Conservation (phyloP, 2,329 filamentous ascomycete species). For the Colletotrichum aenigma region DNA sequence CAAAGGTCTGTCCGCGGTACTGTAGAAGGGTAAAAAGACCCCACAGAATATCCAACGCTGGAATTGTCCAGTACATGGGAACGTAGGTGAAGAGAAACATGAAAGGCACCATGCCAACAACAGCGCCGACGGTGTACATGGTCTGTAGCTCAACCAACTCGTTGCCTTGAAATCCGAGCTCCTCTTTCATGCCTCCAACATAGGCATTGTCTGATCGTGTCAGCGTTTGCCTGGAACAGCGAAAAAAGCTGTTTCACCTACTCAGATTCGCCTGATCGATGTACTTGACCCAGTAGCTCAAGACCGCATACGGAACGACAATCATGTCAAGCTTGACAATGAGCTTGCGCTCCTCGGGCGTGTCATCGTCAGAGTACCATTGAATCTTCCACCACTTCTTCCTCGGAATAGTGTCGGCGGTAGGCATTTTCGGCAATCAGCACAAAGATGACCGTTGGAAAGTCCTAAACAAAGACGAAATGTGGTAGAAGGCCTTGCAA, state of each 20-base stretch:
- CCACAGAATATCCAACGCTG: conserved; percentile 52
- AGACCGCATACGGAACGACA: conserved; percentile 36
- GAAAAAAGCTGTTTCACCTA: background rate
- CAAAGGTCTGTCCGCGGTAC: conserved; percentile 24
- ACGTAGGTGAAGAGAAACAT: conserved; percentile 31
- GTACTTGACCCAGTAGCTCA: conserved; percentile 30
- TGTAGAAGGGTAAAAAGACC: conserved; percentile 58
- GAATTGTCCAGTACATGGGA: conserved; percentile 30
- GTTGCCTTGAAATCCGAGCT: conserved; percentile 27
- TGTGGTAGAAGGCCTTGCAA: background rate
- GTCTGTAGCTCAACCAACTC: conserved; percentile 29
- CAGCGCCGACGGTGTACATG: conserved; percentile 26
- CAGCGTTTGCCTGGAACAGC: conserved; percentile 38
- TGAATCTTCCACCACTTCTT: conserved; percentile 42
- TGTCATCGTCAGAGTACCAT: conserved; percentile 56
- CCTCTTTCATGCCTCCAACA: conserved; percentile 28
- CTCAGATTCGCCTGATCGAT: conserved; percentile 32
- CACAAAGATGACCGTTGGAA: background rate
- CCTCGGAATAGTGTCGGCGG: background rate
- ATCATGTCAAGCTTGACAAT: conserved; percentile 46
- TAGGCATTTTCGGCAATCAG: background rate
- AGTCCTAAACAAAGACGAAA: background rate
- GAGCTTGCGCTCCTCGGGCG: conserved; percentile 41
- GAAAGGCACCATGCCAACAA: conserved; percentile 32
- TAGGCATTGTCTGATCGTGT: conserved; percentile 40